A percentile compares a stretch with the other conserved stretches of the same genome.
Conservation (phyloP, 768 basidiomycete genomes). For the Serendipita sp. region DNA sequence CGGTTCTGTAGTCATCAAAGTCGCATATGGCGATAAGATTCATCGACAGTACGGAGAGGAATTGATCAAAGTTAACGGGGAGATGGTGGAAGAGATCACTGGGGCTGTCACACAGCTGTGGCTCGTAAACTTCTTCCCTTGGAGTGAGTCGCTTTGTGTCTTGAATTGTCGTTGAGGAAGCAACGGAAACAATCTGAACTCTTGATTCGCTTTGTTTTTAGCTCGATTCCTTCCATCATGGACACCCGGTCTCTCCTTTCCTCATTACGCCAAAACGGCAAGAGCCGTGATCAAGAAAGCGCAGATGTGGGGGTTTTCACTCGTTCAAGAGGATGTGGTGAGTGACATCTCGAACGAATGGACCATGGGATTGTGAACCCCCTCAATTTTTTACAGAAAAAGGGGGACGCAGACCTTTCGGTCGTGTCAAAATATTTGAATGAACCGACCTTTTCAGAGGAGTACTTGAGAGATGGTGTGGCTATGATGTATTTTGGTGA, state of each 20-base stretch:
- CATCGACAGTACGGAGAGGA: not conserved
- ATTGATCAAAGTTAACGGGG: not conserved
- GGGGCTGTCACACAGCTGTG: not conserved
- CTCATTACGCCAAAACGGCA: slow-evolving; percentile 12
- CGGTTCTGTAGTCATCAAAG: not conserved
- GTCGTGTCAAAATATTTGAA: not conserved
- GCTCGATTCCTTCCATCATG: slow-evolving; percentile 27
- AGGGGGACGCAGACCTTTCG: not conserved
- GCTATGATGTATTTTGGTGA: not conserved
- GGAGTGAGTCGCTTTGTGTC: not conserved
- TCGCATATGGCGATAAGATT: not conserved
- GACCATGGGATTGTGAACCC: too few species aligned
- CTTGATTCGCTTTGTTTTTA: slow-evolving; percentile 8
- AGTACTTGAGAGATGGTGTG: not conserved
- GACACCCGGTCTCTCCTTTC: slow-evolving; percentile 30
- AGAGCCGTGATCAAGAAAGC: not conserved
- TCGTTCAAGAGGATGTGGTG: not conserved
- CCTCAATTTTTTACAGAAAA: not conserved
- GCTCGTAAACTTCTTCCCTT: not conserved
- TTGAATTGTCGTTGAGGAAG: not conserved
- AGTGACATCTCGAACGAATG: not conserved
- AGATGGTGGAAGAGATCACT: not conserved
- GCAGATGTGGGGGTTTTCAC: not conserved
- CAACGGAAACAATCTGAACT: too few species aligned
- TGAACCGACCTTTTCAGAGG: not conserved